Base-by-base conservation (phyloP, 1,284 basidiomycete genomes). In the Trichosporon sp. region DNA sequence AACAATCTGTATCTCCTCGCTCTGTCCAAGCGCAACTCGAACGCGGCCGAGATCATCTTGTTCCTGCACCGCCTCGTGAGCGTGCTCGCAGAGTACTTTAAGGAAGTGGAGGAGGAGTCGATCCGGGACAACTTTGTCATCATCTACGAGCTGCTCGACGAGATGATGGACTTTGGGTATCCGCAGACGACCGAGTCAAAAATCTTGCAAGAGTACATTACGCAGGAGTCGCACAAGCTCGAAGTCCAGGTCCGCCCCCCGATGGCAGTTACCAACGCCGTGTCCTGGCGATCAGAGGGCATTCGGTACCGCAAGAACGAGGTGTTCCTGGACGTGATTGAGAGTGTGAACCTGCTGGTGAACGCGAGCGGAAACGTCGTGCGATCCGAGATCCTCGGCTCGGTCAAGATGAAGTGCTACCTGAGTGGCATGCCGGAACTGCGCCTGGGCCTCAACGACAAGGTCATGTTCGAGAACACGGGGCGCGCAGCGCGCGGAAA, bases 131-230 rank as follows among this genome's bases (percentile, higher is more conserved):
- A 99, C 80, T 97, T 97, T 78, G 94, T 96, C 60, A 95, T 96
- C 79, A 95, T 97, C 61, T 96, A 95, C 78, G 94, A 96, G 78
- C 86, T 99, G 59, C 86, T 99, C 82, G 96, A 99, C 77, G 95
- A 99, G 84, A 98, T 99, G 93, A 98, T 99, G 95, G 95, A 99
- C 83, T 99, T 97, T 82, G 96, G 96, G 13, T 98, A 92, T 78
- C 95, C 95, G 0, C 96, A 99, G 80, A 99, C 96, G 29, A 99
- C 96, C 23, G 96, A 99, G 83, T 94, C 90, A 84, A 99, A 99
- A 85, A 99, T 99, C 73, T 81, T 99, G 63, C 95, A 64, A 73
- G 93, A 92, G 77, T 99, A 98, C 80, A 99, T 99, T 82, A 99
- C 96, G 1, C 96, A 99, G 79, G 95, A 99, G 78, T 95, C 92